Base-by-base conservation (phyloP, 1,284 basidiomycete species). In the Macrocybe sp. region DNA sequence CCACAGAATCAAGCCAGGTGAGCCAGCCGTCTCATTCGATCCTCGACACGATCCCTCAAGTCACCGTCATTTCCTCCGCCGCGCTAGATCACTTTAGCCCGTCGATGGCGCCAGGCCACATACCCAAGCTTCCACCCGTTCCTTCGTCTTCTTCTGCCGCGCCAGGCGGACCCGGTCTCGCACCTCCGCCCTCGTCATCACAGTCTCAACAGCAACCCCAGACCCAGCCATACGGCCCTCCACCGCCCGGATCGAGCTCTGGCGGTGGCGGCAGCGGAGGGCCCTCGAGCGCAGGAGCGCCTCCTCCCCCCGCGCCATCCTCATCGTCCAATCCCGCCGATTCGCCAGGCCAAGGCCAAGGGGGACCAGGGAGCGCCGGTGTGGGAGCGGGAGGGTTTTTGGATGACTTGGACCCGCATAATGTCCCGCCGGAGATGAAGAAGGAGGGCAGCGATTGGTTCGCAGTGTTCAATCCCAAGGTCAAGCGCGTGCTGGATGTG, bases 381-480 rank as follows among this genome's bases (percentile, higher is more conserved):
- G 50, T 44, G n/a, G n/a, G n/a, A n/a, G n/a, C n/a, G 7, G 53
- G 52, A 3, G 52, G 53, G 12, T 70, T 72, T 55, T 67, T 65
- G 1, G 72, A 73, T 44, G 71, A 70, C 34, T 45, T 69, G 7
- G 70, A 73, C 47, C 61, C 65, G 1, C 61, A 67, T 16, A 63
- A 41, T 11, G 58, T 74, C 3, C 64, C 73, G 0, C 59, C 70
- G 1, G 74, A 75, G 32, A 57, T 65, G 45, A 74, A 72, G 61
- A 71, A 70, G 52, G 73, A 76, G 64, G 95, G 93, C 0, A 72
- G 74, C 34, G 97, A 98, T 66, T 99, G 96, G 96, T 89, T 95
- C 60, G 93, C 92, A n/a, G 81, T 97, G 45, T 97, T 93, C 75
- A 97, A 93, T 64, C 87, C 90, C 10, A 86, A 89, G 59, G 81